Evolutionary conservation across 345 rosid genomes (phyloP).

Genomic region (Moringa oleifera): DNA sequence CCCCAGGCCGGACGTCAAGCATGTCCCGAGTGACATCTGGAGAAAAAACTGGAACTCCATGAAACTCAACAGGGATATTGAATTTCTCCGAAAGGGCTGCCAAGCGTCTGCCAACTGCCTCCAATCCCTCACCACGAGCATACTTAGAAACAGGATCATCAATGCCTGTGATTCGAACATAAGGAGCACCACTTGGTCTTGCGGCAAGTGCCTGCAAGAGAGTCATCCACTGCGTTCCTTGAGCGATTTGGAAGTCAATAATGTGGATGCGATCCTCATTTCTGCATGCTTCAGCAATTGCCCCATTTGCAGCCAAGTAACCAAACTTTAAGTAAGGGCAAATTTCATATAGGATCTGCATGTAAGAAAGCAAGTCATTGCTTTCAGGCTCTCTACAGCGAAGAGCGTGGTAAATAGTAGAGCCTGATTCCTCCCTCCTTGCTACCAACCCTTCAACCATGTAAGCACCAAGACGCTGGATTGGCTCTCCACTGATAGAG

Average conservation of each 20-base stretch:
- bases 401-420: conserved; percentile 41
- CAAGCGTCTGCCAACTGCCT: conserved; percentile 40
- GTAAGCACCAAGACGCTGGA: conserved; percentile 71
- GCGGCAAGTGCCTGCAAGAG: conserved; percentile 70
- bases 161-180: conserved; percentile 65
- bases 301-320: conserved; percentile 77
- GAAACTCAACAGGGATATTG: conserved; percentile 52
- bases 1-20: conserved; percentile 65
- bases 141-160: conserved; percentile 49
- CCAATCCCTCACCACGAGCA: conserved; percentile 51
- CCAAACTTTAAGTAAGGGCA: conserved; percentile 78
- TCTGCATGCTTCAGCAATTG: conserved; percentile 76
- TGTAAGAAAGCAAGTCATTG: conserved; percentile 58
- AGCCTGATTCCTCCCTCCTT: conserved; percentile 47
- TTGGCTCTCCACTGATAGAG: conserved; percentile 50
- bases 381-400: conserved; percentile 55
- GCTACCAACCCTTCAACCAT: conserved; percentile 65
- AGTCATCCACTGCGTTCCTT: conserved; percentile 72
- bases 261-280: conserved; percentile 53
- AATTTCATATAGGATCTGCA: conserved; percentile 58
- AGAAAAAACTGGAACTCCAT: conserved; percentile 50
- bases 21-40: conserved; percentile 43
- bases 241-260: conserved; percentile 60
- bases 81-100: conserved; percentile 43
- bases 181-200: conserved; percentile 61